Evolutionary conservation across 2,329 filamentous ascomycete genomes (phyloP), one percentile per base, ranked within the genome.

Genomic region (Aspergillus versicolor): DNA sequence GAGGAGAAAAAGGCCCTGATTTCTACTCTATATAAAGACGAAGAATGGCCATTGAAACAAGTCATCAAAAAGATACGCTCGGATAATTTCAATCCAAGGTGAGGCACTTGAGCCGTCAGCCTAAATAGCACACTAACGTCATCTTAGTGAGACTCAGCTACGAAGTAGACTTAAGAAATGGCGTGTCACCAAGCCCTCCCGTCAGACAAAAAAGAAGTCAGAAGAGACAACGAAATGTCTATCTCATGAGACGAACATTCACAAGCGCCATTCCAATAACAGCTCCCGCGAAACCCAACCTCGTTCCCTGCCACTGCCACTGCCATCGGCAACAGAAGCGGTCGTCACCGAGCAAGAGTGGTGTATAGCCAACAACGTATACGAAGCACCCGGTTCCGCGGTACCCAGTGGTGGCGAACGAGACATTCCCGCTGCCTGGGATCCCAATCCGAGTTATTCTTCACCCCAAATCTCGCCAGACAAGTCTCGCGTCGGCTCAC

Each of bases 11-110:
- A 72, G 56, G 65, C 68, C 3, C 61, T 76, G 60, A 77, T 77
- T 61, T 69, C 73, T 43, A 71, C 70, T 37, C 60, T 76, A 42
- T 77, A 77, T 54, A 76, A 74, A 65, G 74, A 76, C 27, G 74
- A 77, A 54, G 75, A 77, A 71, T 77, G 75, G 75, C 75, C 75
- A 5, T 63, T 77, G 51, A 77, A 77, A 56, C 75, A 77, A 54
- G 75, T 77, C 51, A 77, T 77, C 54, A 77, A 77, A 61, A 70
- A 75, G 63, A 75, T 77, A 38, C 73, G 75, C 15, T 73, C 72
- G 5, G 67, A 71, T 21, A 70, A 75, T 53, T 77, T 77, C 62
- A 73, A 77, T 58, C 75, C 75, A 17, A 77, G 74, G 75, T 77
- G 54, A n/a, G 22, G 19, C 11, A 41, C 34, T 30, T 8, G 7